A percentile compares a stretch with the other conserved stretches of the same genome.
Evolutionary conservation across 1,284 basidiomycete genomes (phyloP).

Genomic region (Puccinia horiana): DNA sequence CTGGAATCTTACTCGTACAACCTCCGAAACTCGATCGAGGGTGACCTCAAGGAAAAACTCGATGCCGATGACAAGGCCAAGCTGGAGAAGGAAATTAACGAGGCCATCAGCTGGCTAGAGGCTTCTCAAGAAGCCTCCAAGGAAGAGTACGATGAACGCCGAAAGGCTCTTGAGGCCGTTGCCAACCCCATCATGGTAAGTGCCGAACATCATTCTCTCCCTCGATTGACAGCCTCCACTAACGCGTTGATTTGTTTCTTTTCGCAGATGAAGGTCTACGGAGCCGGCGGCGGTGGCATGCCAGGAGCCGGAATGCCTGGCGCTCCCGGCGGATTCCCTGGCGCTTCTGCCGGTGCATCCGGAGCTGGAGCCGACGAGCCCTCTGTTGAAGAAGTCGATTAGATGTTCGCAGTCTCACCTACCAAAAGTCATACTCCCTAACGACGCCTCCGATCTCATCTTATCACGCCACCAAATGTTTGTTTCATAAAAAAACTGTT

Average conservation of each 20-base stretch:
- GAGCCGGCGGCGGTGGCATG: conserved; percentile 60
- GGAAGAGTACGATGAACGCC: conserved; percentile 92
- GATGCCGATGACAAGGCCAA: conserved; percentile 89
- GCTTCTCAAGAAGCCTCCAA: conserved; percentile 83
- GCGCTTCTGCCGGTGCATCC: conserved; percentile 52
- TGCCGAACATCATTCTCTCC: not conserved
- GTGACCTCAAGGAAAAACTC: conserved; percentile 67
- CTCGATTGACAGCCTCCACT: not conserved
- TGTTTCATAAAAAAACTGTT: not conserved
- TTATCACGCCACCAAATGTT: not conserved
- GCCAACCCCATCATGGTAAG: conserved; percentile 75
- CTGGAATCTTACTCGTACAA: conserved; percentile 91
- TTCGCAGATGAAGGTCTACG: conserved; percentile 70
- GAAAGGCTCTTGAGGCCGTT: conserved; percentile 89
- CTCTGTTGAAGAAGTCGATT: conserved; percentile 49
- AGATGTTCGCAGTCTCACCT: too few species aligned
- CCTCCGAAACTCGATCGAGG: conserved; percentile 83
- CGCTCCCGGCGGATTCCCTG: conserved; percentile 63
- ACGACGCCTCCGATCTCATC: not conserved
- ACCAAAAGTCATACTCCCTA: not conserved
- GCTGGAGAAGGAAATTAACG: conserved; percentile 79
- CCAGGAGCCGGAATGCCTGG: conserved; percentile 61
- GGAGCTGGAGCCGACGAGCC: conserved; percentile 44
- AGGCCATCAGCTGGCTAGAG: conserved; percentile 87
- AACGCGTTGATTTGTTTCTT: not conserved